Evolutionary conservation across 345 rosid genomes (phyloP), one percentile per base, ranked within the genome.

Genomic region (Citrus inodora): DNA sequence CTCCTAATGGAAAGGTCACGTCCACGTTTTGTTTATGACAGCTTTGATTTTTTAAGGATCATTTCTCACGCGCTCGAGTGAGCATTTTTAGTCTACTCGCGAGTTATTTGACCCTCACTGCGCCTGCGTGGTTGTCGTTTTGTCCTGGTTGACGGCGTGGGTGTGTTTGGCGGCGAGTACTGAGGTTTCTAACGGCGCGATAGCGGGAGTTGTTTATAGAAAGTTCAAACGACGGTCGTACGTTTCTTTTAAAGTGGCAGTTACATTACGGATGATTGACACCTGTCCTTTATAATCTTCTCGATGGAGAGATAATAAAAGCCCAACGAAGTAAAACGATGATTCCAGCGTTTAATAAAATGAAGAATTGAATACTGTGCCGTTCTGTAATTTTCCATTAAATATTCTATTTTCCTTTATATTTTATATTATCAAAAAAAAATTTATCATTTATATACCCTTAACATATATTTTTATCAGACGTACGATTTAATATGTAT

Each of bases 1-100:
- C 83, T 66, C 48, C 22, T 56, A 42, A 64, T 76, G 53, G 63
- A 65, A 71, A 16, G 69, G 73, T 38, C 73, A 71, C 35, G 73
- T 66, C 53, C 65, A 60, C 75, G 33, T 51, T 62, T 70, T n/a
- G 24, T 61, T 51, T n/a, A n/a, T 27, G 9, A 61, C 67, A 27
- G 68, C 69, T 56, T 53, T 53, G 58, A 33, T 53, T 11, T 58
- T 37, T 72, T 73, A 59, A 73, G 73, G 53, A 71, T 64, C 0
- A 60, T 0, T 1, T 2, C 8, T 53, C 7, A 61, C 73, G 35
- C 51, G 37, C 17, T 42, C 35, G 65, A 67, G 79, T 67, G 40
- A 0, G 7, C 1, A 19, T 24, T 37, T 19, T 7, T 0, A 1
- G 2, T 6, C 7, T 35, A 61, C 74, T 67, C 67, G 59, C 73